Base-by-base conservation (phyloP, 495 filamentous ascomycete species). In the Parathielavia appendiculata region DNA sequence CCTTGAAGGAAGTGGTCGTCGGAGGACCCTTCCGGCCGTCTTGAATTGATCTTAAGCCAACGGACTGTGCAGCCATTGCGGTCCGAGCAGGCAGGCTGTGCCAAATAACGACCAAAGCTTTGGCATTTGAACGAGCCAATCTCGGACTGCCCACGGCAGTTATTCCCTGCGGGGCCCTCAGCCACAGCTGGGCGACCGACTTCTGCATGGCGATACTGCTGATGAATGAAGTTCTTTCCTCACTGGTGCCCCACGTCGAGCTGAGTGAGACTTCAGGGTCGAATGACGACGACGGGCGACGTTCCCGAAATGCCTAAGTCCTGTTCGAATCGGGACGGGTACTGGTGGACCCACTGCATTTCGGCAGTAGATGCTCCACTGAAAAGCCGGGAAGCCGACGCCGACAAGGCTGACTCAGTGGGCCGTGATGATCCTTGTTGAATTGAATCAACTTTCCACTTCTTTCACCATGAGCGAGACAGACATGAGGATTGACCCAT, bases 401-500 rank as follows among this genome's bases (percentile, higher is more conserved):
- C n/a, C 2, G 52, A 55, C 40, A 44, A 54, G 51, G 20, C 44
- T 48, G 19, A 17, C 22, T 16, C 6, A 17, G 46, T 52, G 50
- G 50, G 35, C 38, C 20, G 36, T 7, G 32, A 13, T 36, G 30
- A 26, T 52, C 32, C 34, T 12, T 40, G 19, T 14, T 1, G 26
- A 30, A 30, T 35, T 12, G 35, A 52, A 52, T 39, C 16, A 12
- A 0, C 44, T 13, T 1, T 22, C 10, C 43, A 5, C 19, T 4
- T 53, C 19, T 4, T 53, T 41, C 32, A 60, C 57, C 23, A 76
- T 77, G 74, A 65, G 66, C 43, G 69, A 71, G 34, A 51, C 57
- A 57, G 74, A 81, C 12, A 81, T 82, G 79, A 81, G 76, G 55
- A 63, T 81, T 55, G 77, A 81, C 51, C 72, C 78, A 13, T 60